These are phyloP conservation scores for Omphalotus olearius DNA, from an alignment of 1,284 basidiomycete genomes.

Conservation along the genomic window DNA sequence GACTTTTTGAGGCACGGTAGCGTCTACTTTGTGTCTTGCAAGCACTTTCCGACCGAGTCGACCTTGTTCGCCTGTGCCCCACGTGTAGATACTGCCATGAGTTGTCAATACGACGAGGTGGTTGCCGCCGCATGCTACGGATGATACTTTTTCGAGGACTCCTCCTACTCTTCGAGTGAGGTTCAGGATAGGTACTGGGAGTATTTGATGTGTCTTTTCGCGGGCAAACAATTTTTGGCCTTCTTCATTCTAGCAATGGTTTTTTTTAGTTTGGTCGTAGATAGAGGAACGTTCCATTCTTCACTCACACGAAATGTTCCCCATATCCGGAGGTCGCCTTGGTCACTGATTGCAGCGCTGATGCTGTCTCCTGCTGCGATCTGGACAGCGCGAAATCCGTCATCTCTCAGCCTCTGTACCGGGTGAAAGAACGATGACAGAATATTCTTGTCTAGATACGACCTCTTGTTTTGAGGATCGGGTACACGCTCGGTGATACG, in stretches of 20 bases:
- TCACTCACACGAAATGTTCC: constrained; percentile 73
- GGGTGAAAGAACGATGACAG: constrained; percentile 63
- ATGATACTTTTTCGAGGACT: constrained; percentile 54
- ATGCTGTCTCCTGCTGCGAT: constrained; percentile 74
- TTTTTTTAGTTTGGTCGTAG: constrained; percentile 1
- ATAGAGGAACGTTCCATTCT: not conserved
- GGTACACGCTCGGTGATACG: constrained; percentile 57
- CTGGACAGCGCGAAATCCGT: constrained; percentile 66
- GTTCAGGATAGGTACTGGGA: constrained; percentile 52
- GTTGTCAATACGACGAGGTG: constrained; percentile 76
- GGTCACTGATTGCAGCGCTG: constrained; percentile 62
- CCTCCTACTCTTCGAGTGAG: constrained; percentile 25
- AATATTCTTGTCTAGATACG: constrained; percentile 54
- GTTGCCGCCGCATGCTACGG: constrained; percentile 69
- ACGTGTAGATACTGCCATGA: constrained; percentile 68
- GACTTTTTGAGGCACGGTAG: constrained; percentile 64
- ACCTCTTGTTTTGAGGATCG: constrained; percentile 45
- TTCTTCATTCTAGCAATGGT: constrained; percentile 44
- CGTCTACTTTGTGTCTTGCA: constrained; percentile 66
- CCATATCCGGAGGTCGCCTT: constrained; percentile 75
- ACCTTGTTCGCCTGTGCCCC: constrained; percentile 73
- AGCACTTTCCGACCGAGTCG: constrained; percentile 74
- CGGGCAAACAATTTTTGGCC: constrained; percentile 73
- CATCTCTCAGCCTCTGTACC: constrained; percentile 54
- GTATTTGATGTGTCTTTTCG: constrained; percentile 42